phyloP scores from a whole-genome alignment of 306 rosid genomes.

The Medicago ruthenica region DNA sequence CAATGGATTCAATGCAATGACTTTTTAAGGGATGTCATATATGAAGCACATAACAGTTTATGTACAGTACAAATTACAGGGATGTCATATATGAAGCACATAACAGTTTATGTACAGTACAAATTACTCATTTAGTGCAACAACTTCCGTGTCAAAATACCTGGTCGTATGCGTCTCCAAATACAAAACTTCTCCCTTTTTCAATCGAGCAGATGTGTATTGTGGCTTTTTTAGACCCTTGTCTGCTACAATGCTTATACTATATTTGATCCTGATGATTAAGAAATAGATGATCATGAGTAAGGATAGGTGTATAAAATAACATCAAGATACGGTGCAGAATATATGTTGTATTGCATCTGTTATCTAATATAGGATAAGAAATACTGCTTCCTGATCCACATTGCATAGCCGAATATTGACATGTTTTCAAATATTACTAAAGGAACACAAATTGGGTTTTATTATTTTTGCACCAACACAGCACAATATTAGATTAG shows the following conservation, averaged over 20 bases:
- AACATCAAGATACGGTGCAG: constrained; percentile 26
- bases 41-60: constrained; percentile 1
- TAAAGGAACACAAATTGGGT: constrained; percentile 3
- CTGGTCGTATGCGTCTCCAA: constrained; percentile 84
- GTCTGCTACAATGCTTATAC: constrained; percentile 88
- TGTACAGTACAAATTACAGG: background rate
- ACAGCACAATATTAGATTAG: constrained; percentile 16
- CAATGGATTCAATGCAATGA: background rate
- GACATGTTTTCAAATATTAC: constrained; percentile 33
- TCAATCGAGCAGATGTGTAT: constrained; percentile 88
- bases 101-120: too few relatives aligned
- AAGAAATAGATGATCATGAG: constrained; percentile 30
- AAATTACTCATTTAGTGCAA: background rate
- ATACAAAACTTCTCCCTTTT: constrained; percentile 96
- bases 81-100: constrained; percentile 14
- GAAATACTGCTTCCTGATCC: constrained; percentile 20
- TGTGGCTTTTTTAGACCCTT: constrained; percentile 89
- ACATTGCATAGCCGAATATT: constrained; percentile 10
- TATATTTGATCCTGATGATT: constrained; percentile 79
- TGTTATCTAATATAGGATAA: constrained; percentile 5
- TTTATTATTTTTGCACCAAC: constrained; percentile 9
- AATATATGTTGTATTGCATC: constrained; percentile 9
- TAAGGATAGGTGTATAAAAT: constrained; percentile 25
- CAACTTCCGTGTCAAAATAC: constrained; percentile 50
- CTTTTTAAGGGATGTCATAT: background rate